Percentiles rank a stretch among this genome's conserved stretches.
phyloP scores from a whole-genome alignment of 441 rosid genomes.

The Melastoma candidum region DNA sequence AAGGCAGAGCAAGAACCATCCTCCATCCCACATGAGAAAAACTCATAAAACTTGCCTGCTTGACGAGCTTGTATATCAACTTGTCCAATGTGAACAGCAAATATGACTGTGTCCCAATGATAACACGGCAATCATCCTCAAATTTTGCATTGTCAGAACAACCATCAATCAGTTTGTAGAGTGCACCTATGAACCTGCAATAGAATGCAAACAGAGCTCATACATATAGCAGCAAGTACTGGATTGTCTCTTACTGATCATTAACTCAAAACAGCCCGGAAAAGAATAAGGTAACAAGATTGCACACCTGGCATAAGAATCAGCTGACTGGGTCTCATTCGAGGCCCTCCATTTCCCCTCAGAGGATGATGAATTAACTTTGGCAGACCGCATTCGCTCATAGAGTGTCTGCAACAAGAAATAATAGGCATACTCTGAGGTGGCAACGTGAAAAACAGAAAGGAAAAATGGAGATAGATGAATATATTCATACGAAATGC shows the following conservation, averaged over 20 bases:
- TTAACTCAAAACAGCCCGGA: background rate
- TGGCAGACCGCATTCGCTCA: slow-evolving; percentile 87
- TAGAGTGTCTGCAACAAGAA: slow-evolving; percentile 55
- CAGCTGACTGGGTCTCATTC: slow-evolving; percentile 52
- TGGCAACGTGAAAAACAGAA: slow-evolving; percentile 9
- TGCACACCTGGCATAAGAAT: slow-evolving; percentile 77
- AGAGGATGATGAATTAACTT: slow-evolving; percentile 75
- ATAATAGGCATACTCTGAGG: background rate
- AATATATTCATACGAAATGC: background rate
- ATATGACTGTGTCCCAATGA: slow-evolving; percentile 94
- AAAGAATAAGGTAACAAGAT: slow-evolving; percentile 10
- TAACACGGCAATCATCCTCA: slow-evolving; percentile 96
- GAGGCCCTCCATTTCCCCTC: slow-evolving; percentile 92
- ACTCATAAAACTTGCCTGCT: slow-evolving; percentile 48
- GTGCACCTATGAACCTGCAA: slow-evolving; percentile 81
- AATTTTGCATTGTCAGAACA: slow-evolving; percentile 90
- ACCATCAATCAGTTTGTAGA: slow-evolving; percentile 91
- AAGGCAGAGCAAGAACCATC: slow-evolving; percentile 3
- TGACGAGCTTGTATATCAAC: slow-evolving; percentile 83
- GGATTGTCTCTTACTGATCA: background rate
- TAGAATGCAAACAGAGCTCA: slow-evolving; percentile 9
- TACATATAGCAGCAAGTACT: slow-evolving; percentile 5
- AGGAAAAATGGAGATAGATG: slow-evolving; percentile 4
- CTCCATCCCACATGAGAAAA: background rate
- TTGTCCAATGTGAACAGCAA: slow-evolving; percentile 93